Evolutionary conservation across 768 basidiomycete species (phyloP).

Genomic region (Coprinopsis strossmayeri): DNA sequence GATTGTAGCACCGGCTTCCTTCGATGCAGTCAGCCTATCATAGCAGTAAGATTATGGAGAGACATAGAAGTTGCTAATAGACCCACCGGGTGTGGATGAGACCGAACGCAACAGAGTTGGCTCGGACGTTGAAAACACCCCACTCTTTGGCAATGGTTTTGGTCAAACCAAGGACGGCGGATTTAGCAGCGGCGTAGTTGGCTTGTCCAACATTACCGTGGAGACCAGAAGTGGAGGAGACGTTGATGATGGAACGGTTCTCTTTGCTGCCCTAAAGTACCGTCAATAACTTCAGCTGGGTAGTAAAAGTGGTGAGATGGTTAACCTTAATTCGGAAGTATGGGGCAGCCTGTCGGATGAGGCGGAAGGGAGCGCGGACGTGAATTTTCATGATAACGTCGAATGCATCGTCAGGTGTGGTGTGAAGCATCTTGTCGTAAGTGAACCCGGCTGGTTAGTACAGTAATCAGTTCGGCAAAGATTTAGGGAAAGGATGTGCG

Average conservation of each 20-base stretch:
- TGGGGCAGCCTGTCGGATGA: conserved; percentile 78
- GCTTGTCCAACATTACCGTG: conserved; percentile 86
- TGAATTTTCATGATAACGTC: conserved; percentile 82
- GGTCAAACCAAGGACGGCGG: conserved; percentile 72
- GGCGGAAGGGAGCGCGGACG: conserved; percentile 80
- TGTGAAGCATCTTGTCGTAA: conserved; percentile 84
- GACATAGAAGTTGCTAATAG: no score
- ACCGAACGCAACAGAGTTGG: conserved; percentile 77
- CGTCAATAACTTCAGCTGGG: no score
- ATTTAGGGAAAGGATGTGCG: conserved; percentile 12
- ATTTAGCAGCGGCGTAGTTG: conserved; percentile 77
- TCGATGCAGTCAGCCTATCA: conserved; percentile 69
- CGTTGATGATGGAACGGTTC: conserved; percentile 74
- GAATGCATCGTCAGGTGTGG: conserved; percentile 75
- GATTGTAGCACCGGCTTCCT: conserved; percentile 70
- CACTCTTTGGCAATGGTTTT: conserved; percentile 88
- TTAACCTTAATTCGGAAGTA: conserved; percentile 81
- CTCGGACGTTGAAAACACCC: conserved; percentile 77
- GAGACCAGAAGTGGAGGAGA: conserved; percentile 76
- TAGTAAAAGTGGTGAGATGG: no score
- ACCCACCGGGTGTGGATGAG: conserved; percentile 67
- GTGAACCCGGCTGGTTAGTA: conserved; percentile 61
- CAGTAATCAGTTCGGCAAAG: neutral
- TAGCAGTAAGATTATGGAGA: no score
- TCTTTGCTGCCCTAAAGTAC: conserved; percentile 55